Evolutionary conservation across 2,329 filamentous ascomycete genomes (phyloP), one percentile per base, ranked within the genome.

Genomic region (Fusarium nisikadoi): DNA sequence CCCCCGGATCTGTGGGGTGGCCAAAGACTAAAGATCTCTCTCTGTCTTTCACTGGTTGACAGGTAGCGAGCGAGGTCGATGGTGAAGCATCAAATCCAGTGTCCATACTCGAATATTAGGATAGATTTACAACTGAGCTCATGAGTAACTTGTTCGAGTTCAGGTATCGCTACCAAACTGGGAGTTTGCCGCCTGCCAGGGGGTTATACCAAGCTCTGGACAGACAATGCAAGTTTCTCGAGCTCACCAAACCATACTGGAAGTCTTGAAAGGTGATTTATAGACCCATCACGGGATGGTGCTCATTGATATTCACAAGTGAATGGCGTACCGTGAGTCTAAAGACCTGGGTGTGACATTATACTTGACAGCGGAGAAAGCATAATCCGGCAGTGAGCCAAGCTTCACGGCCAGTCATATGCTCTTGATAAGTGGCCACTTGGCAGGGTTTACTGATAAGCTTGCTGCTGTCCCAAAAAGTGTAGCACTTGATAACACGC

Each of bases 401-500:
- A 63, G 65, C 74, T 66, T 65, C 53, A 5, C 0, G 20, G 3
- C 78, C 78, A 79, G 76, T 79, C 23, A 61, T 5, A 25, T 7
- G 1, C 2, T 6, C 12, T 27, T 50, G 75, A 80, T 80, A 79
- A 70, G n/a, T n/a, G 36, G 13, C 57, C 41, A 55, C 31, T 23
- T 39, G 45, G 53, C 72, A 71, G 49, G 69, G 55, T 58, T 7
- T 6, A 8, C 42, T 36, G 76, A 78, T 76, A 78, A 71, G 73
- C 27, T 27, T 23, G 16, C 5, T 41, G 10, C 29, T 23, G 41
- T 38, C 66, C 64, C 53, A 62, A 75, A 71, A 62, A 69, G 70
- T 73, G 59, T 69, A 59, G 65, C 52, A 67, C 73, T 76, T 80
- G 74, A 78, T 81, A 81, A 81, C 80, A 81, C 80, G 80, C 79